Evolutionary conservation across 345 rosid species (phyloP).

Genomic region (Salix koriyanagi): DNA sequence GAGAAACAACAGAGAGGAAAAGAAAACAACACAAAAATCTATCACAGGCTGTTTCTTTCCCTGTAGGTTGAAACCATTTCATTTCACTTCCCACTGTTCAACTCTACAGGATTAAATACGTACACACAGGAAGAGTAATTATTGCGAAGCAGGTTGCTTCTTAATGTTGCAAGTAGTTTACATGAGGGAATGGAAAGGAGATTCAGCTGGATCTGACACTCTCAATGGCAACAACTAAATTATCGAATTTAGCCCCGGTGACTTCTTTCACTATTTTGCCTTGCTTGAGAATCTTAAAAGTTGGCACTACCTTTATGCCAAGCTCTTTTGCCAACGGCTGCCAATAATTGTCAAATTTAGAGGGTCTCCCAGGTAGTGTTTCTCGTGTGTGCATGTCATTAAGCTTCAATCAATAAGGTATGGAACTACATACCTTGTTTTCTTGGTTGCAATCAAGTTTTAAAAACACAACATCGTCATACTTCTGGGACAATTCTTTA

Average conservation of each 20-base stretch:
- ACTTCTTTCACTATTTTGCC: constrained; percentile 70
- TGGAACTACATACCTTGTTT: constrained; percentile 48
- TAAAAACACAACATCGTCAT: constrained; percentile 73
- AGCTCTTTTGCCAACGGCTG: constrained; percentile 94
- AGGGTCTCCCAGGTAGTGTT: too few species aligned
- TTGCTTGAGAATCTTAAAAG: constrained; percentile 79
- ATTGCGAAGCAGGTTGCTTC: constrained; percentile 7
- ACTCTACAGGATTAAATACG: neutral
- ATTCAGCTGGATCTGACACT: constrained; percentile 57
- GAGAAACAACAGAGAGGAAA: too few species aligned
- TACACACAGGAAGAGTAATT: neutral
- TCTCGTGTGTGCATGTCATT: neutral
- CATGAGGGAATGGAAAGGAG: neutral
- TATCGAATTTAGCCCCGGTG: constrained; percentile 77
- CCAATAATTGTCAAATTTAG: constrained; percentile 15
- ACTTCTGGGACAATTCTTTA: constrained; percentile 64
- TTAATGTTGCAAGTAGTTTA: constrained; percentile 7
- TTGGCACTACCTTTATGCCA: constrained; percentile 81
- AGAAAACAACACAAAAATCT: too few species aligned
- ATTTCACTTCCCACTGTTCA: neutral
- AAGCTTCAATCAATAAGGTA: neutral
- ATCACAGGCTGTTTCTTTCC: too few species aligned
- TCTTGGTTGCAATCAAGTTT: constrained; percentile 95
- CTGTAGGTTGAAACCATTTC: neutral
- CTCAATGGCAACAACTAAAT: constrained; percentile 65